Conservation (phyloP, 331 rosid species). For the Saraca asoca region DNA sequence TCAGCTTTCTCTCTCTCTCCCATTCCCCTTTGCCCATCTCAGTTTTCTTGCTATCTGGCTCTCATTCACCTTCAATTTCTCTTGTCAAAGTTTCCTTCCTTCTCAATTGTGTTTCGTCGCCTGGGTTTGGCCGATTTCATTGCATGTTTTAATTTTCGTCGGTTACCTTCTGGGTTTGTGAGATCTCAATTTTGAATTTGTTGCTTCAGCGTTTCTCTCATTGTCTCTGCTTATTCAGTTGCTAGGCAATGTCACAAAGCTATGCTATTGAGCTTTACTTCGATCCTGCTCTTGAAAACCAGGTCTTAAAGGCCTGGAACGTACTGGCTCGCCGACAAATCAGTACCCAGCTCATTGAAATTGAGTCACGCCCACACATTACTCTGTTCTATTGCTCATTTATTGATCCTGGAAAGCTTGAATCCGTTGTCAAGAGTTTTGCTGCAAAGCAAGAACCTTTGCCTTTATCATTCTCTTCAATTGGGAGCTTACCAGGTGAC, state of each 20-base stretch:
- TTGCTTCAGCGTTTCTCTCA: constrained; percentile 29
- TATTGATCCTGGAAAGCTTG: constrained; percentile 64
- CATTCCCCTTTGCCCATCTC: too few relatives aligned
- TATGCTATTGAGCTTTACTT: constrained; percentile 80
- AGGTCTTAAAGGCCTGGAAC: constrained; percentile 92
- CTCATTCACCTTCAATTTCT: too few relatives aligned
- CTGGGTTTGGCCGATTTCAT: too few relatives aligned
- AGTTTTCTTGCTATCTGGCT: too few relatives aligned
- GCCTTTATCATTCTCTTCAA: constrained; percentile 66
- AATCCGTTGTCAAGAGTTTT: constrained; percentile 49
- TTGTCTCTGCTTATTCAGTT: constrained; percentile 20
- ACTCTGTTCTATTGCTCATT: constrained; percentile 73
- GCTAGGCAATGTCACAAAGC: constrained; percentile 62
- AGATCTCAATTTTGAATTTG: constrained; percentile 39
- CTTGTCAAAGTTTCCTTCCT: too few relatives aligned
- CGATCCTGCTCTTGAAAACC: constrained; percentile 82
- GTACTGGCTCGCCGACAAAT: constrained; percentile 89
- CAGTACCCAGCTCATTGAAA: constrained; percentile 81
- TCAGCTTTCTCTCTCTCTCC: too few relatives aligned
- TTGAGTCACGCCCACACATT: constrained; percentile 94
- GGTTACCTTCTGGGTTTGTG: background rate
- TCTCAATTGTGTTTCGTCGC: too few relatives aligned
- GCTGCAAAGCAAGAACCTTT: constrained; percentile 72
- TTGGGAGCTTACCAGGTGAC: constrained; percentile 62
- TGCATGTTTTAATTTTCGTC: background rate